A percentile compares a stretch with the other conserved stretches of the same genome.
Evolutionary conservation across 176 grass and related monocot genomes (phyloP).

Genomic region (Juncus effusus): DNA sequence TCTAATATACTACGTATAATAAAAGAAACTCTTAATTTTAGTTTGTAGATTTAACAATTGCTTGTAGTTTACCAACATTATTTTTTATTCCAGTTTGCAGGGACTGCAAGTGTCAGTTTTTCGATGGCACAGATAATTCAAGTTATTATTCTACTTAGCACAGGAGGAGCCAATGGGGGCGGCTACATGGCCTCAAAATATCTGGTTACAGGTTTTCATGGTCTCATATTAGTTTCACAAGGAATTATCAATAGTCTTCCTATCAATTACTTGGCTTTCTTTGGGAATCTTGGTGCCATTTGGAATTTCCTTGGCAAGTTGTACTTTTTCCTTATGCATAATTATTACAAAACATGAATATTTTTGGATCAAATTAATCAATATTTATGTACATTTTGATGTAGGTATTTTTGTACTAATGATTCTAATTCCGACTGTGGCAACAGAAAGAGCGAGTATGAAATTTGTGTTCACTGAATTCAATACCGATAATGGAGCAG

Average conservation of each 20-base stretch:
- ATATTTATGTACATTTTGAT: background rate
- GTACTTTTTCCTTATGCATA: background rate
- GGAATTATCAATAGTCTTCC: conserved; percentile 36
- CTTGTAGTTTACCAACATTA: background rate
- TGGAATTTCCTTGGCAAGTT: background rate
- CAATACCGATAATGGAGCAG: conserved; percentile 50
- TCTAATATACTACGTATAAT: background rate
- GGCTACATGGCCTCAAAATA: conserved; percentile 38
- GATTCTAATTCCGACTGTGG: conserved; percentile 38
- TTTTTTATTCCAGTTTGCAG: conserved; percentile 17
- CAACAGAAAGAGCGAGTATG: conserved; percentile 29
- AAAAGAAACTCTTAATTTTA: background rate
- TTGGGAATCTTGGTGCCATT: conserved; percentile 14
- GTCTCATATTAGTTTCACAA: conserved; percentile 22
- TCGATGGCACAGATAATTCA: conserved; percentile 37
- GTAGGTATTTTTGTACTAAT: conserved; percentile 39
- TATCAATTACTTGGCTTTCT: conserved; percentile 31
- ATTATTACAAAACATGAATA: no score
- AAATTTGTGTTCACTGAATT: conserved; percentile 50
- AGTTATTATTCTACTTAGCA: conserved; percentile 40
- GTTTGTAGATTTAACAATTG: no score
- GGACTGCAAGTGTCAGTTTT: conserved; percentile 31
- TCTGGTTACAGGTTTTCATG: conserved; percentile 31
- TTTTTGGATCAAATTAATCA: background rate
- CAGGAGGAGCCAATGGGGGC: conserved; percentile 35